Evolutionary conservation across 106 monocot species (phyloP).

Genomic region (Acorus gramineus): DNA sequence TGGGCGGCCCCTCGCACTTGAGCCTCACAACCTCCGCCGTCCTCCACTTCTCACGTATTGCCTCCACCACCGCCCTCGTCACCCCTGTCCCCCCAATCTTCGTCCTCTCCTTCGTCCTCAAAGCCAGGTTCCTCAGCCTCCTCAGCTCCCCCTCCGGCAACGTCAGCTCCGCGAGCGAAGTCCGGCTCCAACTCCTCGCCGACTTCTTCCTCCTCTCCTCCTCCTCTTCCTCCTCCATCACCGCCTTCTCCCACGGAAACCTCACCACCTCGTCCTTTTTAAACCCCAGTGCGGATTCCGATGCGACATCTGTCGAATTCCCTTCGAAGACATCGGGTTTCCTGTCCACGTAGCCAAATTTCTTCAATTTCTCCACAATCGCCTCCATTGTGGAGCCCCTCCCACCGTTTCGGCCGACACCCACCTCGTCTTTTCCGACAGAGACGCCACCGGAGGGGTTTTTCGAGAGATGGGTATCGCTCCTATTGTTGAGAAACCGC

Average conservation of each 20-base stretch:
- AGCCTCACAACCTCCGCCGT: slow-evolving; percentile 82
- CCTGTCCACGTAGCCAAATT: slow-evolving; percentile 39
- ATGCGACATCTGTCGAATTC: too few species aligned
- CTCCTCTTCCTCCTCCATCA: slow-evolving; percentile 1
- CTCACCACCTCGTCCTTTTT: slow-evolving; percentile 40
- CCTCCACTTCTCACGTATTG: slow-evolving; percentile 71
- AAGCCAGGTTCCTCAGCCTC: slow-evolving; percentile 69
- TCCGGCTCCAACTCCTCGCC: slow-evolving; percentile 38
- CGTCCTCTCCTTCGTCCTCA: slow-evolving; percentile 64
- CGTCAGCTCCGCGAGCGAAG: slow-evolving; percentile 71
- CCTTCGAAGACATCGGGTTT: too few species aligned
- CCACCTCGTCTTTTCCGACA: slow-evolving; percentile 59
- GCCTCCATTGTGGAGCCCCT: slow-evolving; percentile 58
- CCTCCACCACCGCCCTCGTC: slow-evolving; percentile 67
- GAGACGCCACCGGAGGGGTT: slow-evolving; percentile 9
- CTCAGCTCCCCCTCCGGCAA: slow-evolving; percentile 75
- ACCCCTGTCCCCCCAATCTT: slow-evolving; percentile 77
- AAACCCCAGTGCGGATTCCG: slow-evolving; percentile 45
- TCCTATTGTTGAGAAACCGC: too few species aligned
- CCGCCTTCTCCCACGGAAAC: slow-evolving; percentile 83
- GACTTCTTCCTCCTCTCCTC: neutral
- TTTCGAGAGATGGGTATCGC: too few species aligned
- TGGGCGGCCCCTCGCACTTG: slow-evolving; percentile 71
- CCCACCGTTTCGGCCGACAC: slow-evolving; percentile 58
- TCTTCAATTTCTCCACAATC: slow-evolving; percentile 73